Evolutionary conservation across 2,329 filamentous ascomycete species (phyloP).

Genomic region (Escovopsis weberi): DNA sequence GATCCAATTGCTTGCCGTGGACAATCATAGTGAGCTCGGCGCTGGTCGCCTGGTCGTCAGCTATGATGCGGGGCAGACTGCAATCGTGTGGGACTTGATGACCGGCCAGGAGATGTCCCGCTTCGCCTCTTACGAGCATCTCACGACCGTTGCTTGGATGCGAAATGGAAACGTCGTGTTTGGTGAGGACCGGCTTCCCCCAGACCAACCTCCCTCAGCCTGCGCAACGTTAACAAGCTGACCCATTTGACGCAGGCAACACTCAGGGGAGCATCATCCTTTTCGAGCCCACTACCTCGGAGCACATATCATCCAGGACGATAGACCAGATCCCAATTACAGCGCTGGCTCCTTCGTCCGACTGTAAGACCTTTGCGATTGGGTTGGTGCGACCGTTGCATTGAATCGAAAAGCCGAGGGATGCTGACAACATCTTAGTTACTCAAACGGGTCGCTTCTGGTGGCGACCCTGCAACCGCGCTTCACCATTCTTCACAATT

Average conservation of each 20-base stretch:
- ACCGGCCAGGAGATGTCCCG: constrained; percentile 80
- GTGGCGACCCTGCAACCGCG: constrained; percentile 79
- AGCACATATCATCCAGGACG: constrained; percentile 81
- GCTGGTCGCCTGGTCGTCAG: constrained; percentile 79
- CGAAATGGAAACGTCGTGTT: constrained; percentile 92
- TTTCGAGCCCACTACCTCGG: constrained; percentile 84
- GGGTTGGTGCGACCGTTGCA: constrained; percentile 39
- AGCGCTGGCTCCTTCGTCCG: constrained; percentile 74
- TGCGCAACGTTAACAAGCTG: constrained; percentile 4
- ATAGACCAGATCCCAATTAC: constrained; percentile 88
- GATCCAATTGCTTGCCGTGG: constrained; percentile 70
- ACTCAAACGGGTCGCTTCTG: constrained; percentile 86
- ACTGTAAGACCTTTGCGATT: constrained; percentile 91
- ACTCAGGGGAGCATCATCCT: constrained; percentile 83
- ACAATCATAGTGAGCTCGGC: constrained; percentile 79
- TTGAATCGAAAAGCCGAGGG: neutral
- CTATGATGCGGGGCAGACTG: constrained; percentile 80
- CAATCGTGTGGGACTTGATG: constrained; percentile 93
- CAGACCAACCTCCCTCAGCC: neutral
- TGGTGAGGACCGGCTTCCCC: constrained; percentile 41
- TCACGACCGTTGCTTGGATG: constrained; percentile 88
- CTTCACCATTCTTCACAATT: constrained; percentile 86
- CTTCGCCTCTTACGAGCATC: constrained; percentile 82
- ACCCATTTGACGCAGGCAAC: constrained; percentile 48
- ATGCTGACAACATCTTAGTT: constrained; percentile 40